Evolutionary conservation across 495 filamentous ascomycete genomes (phyloP), one percentile per base, ranked within the genome.

Genomic region (Beverwykella pulmonaria): DNA sequence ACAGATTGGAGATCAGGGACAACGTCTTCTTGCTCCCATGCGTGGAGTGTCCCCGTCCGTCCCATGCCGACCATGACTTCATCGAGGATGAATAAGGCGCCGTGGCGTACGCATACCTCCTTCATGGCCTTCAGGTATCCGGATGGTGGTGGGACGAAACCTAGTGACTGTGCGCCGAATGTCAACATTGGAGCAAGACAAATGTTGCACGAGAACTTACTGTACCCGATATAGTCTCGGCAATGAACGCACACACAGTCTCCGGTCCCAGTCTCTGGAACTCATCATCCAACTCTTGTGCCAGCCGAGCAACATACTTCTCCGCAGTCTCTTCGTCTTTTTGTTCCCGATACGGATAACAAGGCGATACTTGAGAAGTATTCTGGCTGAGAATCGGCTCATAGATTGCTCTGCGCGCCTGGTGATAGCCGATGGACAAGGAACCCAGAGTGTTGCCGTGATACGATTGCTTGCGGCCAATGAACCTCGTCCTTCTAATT

Each of bases 241-340:
- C 86, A 39, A 94, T 77, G 66, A 94, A 93, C 1, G 89, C 92
- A 64, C 85, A 88, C 9, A 94, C 90, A 2, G 78, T 91, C 1
- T 87, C 79, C 0, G 89, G 85, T 0, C 89, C 91, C 3, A 92
- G 78, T 27, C 83, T 79, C 65, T 86, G 80, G 70, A 96, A 93
- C 68, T 92, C 88, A 1, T 81, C 83, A 32, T 93, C 90, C 3
- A 96, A 76, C 70, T 95, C 91, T 9, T 81, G 72, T 0, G 81
- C 83, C 57, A 90, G 80, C 71, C 89, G 81, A 1, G 73, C 70
- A 7, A 92, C 76, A 63, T 86, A 87, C 10, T 70, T 54, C 17
- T 73, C 70, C 14, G 71, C 70, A 1, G 62, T 69, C 63, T 83
- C 81, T 1, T 49, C 67, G 1, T 71, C 36, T 15, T 46, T 25